Evolutionary conservation across 495 filamentous ascomycete genomes (phyloP), one percentile per base, ranked within the genome.

Genomic region (Podospora pseudocomata): DNA sequence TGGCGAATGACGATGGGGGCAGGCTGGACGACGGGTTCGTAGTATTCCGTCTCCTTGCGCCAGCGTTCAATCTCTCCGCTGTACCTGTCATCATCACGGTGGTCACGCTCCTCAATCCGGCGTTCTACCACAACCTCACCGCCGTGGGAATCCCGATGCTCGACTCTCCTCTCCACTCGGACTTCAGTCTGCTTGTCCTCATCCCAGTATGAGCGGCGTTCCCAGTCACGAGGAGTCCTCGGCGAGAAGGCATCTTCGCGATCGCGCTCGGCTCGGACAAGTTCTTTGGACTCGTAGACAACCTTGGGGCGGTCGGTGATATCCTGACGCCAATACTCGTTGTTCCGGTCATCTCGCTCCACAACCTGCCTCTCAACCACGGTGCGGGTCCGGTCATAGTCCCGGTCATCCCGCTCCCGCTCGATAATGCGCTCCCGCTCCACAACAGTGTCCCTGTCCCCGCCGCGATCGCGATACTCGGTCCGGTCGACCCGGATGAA

Each of bases 1-100:
- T 87, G 87, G 70, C 86, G 89, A 77, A 93, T 90, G 72, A 92
- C 81, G 70, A 91, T 88, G 57, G 90, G 88, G 65, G 83, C 66
- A 0, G 63, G 78, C 64, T 83, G 81, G 13, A 49, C 39, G 0
- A 82, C 78, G 57, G 83, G 82, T 28, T 86, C 82, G 77, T 86
- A 90, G 77, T 89, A 88, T 66, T 93, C 91, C 58, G 86, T 86
- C 66, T 90, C 87, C 72, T 86, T 86, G 75, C 86, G 84, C 75
- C 88, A 90, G 70, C 80, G 84, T 75, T 89, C 86, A 20, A 89
- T 73, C 59, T 88, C 86, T 60, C 66, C 83, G n/a, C 77, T 75
- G 55, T 58, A 26, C 15, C 59, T 65, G 26, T 75, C 74, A 9
- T 85, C 79, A 6, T 82, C 80, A 34, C 72, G 72, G 39, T 13